Percentiles rank a stretch among this genome's conserved stretches.
Conservation (phyloP, 306 rosid genomes). For the Sicyos baderoa region DNA sequence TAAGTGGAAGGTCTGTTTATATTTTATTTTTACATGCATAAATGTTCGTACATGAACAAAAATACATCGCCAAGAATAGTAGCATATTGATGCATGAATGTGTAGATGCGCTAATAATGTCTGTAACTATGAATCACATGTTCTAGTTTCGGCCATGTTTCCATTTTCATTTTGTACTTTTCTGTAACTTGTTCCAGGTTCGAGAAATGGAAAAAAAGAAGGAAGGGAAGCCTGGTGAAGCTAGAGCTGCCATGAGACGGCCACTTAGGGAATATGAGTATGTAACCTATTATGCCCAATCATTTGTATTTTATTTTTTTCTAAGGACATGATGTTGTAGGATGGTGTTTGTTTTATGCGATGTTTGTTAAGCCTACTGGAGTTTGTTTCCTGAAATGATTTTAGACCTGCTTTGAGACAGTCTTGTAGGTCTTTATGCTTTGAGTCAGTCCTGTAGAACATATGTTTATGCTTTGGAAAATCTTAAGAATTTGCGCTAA, state of each 20-base stretch:
- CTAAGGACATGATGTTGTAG: not conserved
- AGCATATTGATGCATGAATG: not conserved
- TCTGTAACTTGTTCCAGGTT: slow-evolving; percentile 38
- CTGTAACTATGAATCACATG: not conserved
- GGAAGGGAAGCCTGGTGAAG: slow-evolving; percentile 98
- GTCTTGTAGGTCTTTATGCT: slow-evolving; percentile 60
- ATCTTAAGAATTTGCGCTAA: too few species aligned
- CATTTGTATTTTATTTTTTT: not conserved
- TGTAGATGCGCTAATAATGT: not conserved
- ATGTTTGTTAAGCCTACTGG: slow-evolving; percentile 49
- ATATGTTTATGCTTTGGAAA: too few species aligned
- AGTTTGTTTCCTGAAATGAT: slow-evolving; percentile 23
- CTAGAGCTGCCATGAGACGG: slow-evolving; percentile 83
- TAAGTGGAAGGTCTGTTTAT: slow-evolving; percentile 79
- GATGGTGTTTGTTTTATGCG: not conserved
- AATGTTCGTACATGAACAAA: not conserved
- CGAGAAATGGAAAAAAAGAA: slow-evolving; percentile 94
- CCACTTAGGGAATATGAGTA: slow-evolving; percentile 87
- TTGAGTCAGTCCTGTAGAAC: too few species aligned
- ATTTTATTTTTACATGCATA: not conserved
- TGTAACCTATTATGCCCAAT: slow-evolving; percentile 5
- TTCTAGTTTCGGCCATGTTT: not conserved
- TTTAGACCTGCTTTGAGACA: slow-evolving; percentile 65
- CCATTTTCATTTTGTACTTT: slow-evolving; percentile 14
- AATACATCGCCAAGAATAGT: too few species aligned